These are phyloP conservation scores for Aphanomyces stellatus DNA, from an alignment of 352 stramenopile species.

Conservation along the genomic window DNA sequence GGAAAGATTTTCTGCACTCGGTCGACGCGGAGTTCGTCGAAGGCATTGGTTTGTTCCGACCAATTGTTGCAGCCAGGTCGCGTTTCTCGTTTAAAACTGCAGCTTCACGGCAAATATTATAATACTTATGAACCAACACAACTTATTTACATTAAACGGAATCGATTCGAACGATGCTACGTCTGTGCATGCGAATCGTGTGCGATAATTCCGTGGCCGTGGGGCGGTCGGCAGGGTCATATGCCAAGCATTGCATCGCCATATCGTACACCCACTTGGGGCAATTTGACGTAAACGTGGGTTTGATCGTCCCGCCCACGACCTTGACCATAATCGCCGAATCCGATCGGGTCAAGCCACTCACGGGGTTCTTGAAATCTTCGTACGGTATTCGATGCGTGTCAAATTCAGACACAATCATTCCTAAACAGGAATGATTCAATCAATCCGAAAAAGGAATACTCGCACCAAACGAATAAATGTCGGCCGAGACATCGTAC, in stretches of 20 bases:
- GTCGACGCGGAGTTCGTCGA: too few species aligned
- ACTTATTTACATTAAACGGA: too few species aligned
- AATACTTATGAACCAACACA: too few species aligned
- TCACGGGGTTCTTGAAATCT: background rate
- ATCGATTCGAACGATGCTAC: too few species aligned
- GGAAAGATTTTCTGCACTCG: too few species aligned
- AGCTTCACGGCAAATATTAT: too few species aligned
- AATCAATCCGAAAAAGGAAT: background rate
- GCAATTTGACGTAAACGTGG: background rate
- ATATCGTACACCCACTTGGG: background rate
- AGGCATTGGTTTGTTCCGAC: too few species aligned
- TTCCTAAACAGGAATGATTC: constrained; percentile 3
- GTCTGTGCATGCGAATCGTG: too few species aligned
- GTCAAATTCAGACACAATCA: constrained; percentile 37
- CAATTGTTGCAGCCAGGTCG: too few species aligned
- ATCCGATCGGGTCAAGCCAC: background rate
- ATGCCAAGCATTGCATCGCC: background rate
- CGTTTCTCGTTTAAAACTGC: too few species aligned
- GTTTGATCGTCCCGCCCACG: background rate
- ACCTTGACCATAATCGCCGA: background rate
- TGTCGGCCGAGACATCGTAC: constrained; percentile 79
- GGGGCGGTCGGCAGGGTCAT: background rate
- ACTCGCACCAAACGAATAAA: constrained; percentile 72
- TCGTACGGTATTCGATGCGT: constrained; percentile 1
- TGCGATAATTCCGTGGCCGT: background rate